Evolutionary conservation across 1,284 basidiomycete genomes (phyloP), one percentile per base, ranked within the genome.

Genomic region (Cryptococcus floricola): DNA sequence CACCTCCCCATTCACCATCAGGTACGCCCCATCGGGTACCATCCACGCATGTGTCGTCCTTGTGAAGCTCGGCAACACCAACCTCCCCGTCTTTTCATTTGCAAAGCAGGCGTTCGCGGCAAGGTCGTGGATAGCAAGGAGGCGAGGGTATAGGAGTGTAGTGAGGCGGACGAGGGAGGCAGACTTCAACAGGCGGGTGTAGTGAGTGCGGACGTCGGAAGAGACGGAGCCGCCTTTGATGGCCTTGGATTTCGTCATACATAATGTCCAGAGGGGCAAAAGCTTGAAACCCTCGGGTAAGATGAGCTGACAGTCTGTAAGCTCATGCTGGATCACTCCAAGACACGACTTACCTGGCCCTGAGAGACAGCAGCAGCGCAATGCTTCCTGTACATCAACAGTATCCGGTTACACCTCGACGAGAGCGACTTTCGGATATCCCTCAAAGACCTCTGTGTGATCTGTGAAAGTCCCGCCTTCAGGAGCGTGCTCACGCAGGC

Each of bases 251-350:
- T 99, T 99, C 59, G 88, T 84, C 59, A 98, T 84, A 6, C 86
- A 87, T 6, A 98, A 80, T 1, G 85, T 84, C 70, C 89, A 95
- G 16, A 94, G 80, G 0, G 94, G 92, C 52, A 98, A 81, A 2
- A 89, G 83, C 73, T 90, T 89, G 81, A 94, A 95, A 1, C 87
- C 87, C 77, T 98, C 96, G 1, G 96, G 96, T 37, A 98, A 84
- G 62, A 99, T 90, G 55, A 98, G 78, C 89, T 95, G 63, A 5
- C 52, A 13, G 34, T 5, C 5, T 12, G 42, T 44, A 12, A 44
- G 42, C 42, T 44, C 9, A 5, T 5, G 5, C 5, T 13, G 18
- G 25, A 19, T n/a, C 14, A 5, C 14, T 12, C 42, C 42, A 10
- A 19, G 6, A 6, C 12, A 13, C 18, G 37, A 39, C 79, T 61